Base-by-base conservation (phyloP, 768 basidiomycete genomes). In the Agrocybe pediades region DNA sequence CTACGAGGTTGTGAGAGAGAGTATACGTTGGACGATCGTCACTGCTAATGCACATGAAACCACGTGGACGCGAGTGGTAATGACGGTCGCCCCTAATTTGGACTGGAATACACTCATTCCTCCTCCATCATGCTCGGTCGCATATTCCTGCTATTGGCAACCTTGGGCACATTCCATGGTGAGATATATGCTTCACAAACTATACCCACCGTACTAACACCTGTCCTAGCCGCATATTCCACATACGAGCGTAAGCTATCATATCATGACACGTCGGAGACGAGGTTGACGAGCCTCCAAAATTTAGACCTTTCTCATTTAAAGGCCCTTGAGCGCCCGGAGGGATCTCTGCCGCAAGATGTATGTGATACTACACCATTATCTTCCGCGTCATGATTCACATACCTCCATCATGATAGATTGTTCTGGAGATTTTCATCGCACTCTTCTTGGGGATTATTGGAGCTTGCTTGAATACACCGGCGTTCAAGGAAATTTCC, bases 401-500 rank as follows among this genome's bases (percentile, higher is more conserved):
- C 29, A 17, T 19, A 26, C n/a, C 20, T 19, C 15, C 6, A 16
- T 23, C 20, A 13, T 29, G 41, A 15, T 63, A 95, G 91, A 84
- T 88, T 49, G 69, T 88, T 17, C 48, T 86, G 27, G 89, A 94
- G 68, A 80, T 85, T 9, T 61, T 90, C 20, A 41, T 84, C 48
- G 81, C 84, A 1, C 74, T 92, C 17, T 60, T 85, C n/a, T 55
- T 88, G 9, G 90, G 90, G 19, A 85, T 83, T 17, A 53, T 92
- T 2, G 92, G 90, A 6, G 88, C 89, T 26, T 82, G 84, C n/a
- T 61, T 90, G 54, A 86, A 81, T 58, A 78, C 87, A 6, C 82
- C 90, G 1, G 66, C 76, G 26, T 70, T 93, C 27, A 90, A 87
- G 60, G 89, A 92, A 62, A 90, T 93, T 54, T 87, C 88, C 27